These are phyloP conservation scores for Vitis cinerea DNA, from an alignment of 164 flowering plant genomes.

Conservation along the genomic window DNA sequence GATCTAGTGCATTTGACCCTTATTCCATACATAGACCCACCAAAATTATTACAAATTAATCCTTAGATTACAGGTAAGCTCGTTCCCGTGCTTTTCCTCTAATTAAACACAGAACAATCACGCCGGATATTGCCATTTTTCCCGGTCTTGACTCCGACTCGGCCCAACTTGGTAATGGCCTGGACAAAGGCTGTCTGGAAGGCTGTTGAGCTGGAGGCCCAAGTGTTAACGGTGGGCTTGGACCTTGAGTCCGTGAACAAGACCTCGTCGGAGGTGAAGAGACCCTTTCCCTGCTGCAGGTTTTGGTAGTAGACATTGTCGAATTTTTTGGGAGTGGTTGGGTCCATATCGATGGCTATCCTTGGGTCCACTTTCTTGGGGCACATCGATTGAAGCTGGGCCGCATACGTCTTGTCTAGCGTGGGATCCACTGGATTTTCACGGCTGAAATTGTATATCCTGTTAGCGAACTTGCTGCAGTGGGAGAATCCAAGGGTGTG, in stretches of 20 bases:
- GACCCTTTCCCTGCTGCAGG: constrained; percentile 63
- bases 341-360: constrained; percentile 84
- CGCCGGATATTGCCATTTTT: constrained; percentile 36
- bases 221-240: constrained; percentile 44
- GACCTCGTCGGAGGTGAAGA: constrained; percentile 83
- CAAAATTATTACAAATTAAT: background rate
- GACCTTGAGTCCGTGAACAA: constrained; percentile 63
- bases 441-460: constrained; percentile 52
- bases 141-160: constrained; percentile 51
- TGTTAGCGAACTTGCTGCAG: constrained; percentile 46
- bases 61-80: background rate
- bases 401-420: constrained; percentile 47
- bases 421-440: constrained; percentile 50
- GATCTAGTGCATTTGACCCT: background rate
- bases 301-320: constrained; percentile 80
- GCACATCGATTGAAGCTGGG: constrained; percentile 50
- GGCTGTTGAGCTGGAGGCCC: constrained; percentile 48
- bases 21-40: background rate
- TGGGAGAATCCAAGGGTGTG: constrained; percentile 82
- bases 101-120: constrained; percentile 31
- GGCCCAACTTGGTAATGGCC: constrained; percentile 82
- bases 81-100: background rate
- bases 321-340: constrained; percentile 57
- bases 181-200: constrained; percentile 56
- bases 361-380: constrained; percentile 74